Evolutionary conservation across 1,284 basidiomycete genomes (phyloP), one percentile per base, ranked within the genome.

Genomic region (Psilocybe mexicana): DNA sequence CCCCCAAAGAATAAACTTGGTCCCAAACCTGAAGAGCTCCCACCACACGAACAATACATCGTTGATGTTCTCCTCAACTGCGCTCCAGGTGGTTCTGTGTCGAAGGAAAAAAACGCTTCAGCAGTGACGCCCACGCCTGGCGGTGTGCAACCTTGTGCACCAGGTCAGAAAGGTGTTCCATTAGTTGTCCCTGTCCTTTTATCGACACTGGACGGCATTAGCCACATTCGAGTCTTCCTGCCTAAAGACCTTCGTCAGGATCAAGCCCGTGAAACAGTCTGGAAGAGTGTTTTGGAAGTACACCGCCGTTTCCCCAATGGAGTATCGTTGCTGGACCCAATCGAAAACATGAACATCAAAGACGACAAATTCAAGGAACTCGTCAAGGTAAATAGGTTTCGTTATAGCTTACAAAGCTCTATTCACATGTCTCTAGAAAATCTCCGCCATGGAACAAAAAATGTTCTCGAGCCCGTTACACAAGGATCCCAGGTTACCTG

Each of bases 331-430:
- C 80, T 99, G 6, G 97, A 99, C 71, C 97, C 97, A 0, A 80
- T 98, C 54, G 83, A 93, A 67, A 95, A 98, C 72, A 96, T 99
- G 95, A 90, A 90, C 28, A 98, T 99, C 71, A 92, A 91, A 62
- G 97, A 99, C 69, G 92, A 94, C 42, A 92, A 90, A 61, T 99
- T 99, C 77, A 86, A 87, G 68, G 87, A 88, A 56, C 82, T 99
- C 2, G 82, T 96, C 55, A 85, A 92, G 75, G 93, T 93, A 73
- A 65, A 67, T 67, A 18, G 6, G 55, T 46, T 11, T 56, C 55
- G 40, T n/a, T 24, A 40, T 18, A 33, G 55, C n/a, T 25, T 36
- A 4, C 28, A 43, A 10, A 6, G 23, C 24, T 47, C 46, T 36
- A 59, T 28, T 46, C 33, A 43, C 18, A 54, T 48, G n/a, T 3